Base-by-base conservation (phyloP, 306 rosid species). In the Crotalaria pallida region DNA sequence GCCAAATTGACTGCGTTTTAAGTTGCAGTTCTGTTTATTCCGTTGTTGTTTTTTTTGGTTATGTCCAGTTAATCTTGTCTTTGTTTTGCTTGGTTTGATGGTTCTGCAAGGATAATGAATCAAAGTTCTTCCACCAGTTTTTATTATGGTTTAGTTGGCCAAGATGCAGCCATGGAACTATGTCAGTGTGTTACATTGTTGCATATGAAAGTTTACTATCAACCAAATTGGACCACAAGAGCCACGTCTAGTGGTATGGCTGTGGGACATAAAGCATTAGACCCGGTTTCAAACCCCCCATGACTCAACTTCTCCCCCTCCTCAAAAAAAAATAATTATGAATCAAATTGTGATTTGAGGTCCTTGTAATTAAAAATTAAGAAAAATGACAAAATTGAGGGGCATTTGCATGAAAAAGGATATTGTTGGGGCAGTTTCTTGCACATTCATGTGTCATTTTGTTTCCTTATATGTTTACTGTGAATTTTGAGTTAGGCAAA, bases 1-100 rank as follows among this genome's bases (percentile, higher is more conserved):
- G 21, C 49, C 82, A 21, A 27, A 22, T 59, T 22, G 13, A 61
- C 76, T 75, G 29, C 81, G 76, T 85, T 78, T 72, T 61, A 58
- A 26, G 38, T 69, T 81, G 11, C 34, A 47, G 34, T 50, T 71
- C 50, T 50, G 49, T 71, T 77, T 36, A 24, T 15, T 59, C 47
- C 51, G 18, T 48, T 34, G 6, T 65, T 58, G 7, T 21, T 74
- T 77, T 27, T 22, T 31, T 55, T 51, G 41, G 33, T 69, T 22
- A 2, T 44, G 10, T 16, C 22, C 21, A 5, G 27, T 65, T 26
- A 27, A 58, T 77, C 6, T 15, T 49, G 0, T 51, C 34, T 1
- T 10, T 72, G 13, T 48, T 61, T 10, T 47, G 47, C 3, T 59
- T 72, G 34, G 17, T 23, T 33, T 47, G 3, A 1, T 10, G 24